Evolutionary conservation across 768 basidiomycete genomes (phyloP).

Genomic region (Udeniomyces megalosporus): DNA sequence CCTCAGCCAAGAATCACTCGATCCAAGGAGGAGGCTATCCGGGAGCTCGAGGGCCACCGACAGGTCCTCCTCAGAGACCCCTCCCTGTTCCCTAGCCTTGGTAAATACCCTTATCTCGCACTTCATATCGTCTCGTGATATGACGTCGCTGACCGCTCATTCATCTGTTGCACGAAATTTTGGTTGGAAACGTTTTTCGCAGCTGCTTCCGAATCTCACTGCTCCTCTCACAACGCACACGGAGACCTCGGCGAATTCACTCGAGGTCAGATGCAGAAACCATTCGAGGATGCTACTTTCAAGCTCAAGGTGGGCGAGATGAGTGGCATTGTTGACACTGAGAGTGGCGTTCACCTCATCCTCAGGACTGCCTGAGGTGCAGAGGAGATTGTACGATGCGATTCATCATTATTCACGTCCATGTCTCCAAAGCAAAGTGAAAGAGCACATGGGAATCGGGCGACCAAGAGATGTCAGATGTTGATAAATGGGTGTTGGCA

Average conservation of each 20-base stretch:
- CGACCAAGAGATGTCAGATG: too few species aligned
- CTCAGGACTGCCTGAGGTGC: slow-evolving; percentile 59
- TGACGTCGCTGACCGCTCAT: not conserved
- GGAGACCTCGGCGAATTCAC: slow-evolving; percentile 84
- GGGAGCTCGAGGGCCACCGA: not conserved
- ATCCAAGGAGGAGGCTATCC: slow-evolving; percentile 15
- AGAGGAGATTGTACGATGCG: too few species aligned
- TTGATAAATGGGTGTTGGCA: too few species aligned
- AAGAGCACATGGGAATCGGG: too few species aligned
- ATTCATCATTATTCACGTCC: too few species aligned
- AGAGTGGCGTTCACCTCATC: slow-evolving; percentile 89
- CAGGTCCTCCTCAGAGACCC: not conserved
- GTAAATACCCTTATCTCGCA: not conserved
- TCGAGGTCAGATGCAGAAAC: slow-evolving; percentile 85
- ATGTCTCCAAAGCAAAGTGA: too few species aligned
- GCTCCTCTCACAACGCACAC: slow-evolving; percentile 60
- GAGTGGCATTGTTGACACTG: slow-evolving; percentile 58
- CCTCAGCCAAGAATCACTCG: slow-evolving; percentile 16
- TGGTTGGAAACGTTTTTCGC: too few species aligned
- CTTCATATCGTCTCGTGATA: not conserved
- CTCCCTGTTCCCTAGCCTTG: slow-evolving; percentile 9
- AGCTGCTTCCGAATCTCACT: slow-evolving; percentile 67
- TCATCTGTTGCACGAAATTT: too few species aligned
- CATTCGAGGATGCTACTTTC: slow-evolving; percentile 81
- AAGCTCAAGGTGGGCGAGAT: slow-evolving; percentile 55